Evolutionary conservation across 208 protist genomes (phyloP).

Genomic region (Herpetomonas tarakana): DNA sequence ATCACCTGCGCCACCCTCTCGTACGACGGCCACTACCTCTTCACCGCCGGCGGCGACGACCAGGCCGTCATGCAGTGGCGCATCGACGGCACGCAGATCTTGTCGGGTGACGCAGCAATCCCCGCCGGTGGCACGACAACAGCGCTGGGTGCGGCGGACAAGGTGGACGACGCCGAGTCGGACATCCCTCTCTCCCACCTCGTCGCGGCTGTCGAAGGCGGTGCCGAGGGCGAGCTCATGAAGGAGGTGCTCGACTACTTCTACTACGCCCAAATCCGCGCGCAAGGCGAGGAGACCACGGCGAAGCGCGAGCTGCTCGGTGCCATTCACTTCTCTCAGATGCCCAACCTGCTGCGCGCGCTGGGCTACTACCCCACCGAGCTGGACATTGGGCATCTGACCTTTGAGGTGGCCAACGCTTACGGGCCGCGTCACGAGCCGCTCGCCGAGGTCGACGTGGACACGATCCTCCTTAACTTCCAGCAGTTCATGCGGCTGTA

Average conservation of each 20-base stretch:
- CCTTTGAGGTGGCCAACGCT: conserved; percentile 89
- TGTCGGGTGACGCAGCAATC: conserved; percentile 10
- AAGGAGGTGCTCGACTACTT: conserved; percentile 96
- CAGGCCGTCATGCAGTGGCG: conserved; percentile 90
- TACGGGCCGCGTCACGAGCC: conserved; percentile 54
- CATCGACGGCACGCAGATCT: conserved; percentile 56
- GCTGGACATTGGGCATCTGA: conserved; percentile 91
- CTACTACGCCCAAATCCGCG: conserved; percentile 95
- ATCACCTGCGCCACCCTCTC: conserved; percentile 74
- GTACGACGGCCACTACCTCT: conserved; percentile 80
- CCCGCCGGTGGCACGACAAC: conserved; percentile 11
- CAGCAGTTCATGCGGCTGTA: conserved; percentile 92
- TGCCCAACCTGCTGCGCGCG: conserved; percentile 94
- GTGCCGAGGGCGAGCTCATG: conserved; percentile 84
- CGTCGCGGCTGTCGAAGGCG: conserved; percentile 89
- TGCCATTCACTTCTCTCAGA: conserved; percentile 84
- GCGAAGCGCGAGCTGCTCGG: conserved; percentile 89
- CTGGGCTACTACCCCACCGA: conserved; percentile 95
- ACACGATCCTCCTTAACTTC: conserved; percentile 84
- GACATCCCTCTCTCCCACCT: conserved; percentile 86
- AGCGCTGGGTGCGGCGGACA: neutral
- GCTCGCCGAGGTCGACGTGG: conserved; percentile 71
- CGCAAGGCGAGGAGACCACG: conserved; percentile 94
- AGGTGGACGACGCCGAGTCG: neutral
- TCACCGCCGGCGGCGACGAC: conserved; percentile 92